Conservation (phyloP, 2,329 filamentous ascomycete species). For the Pseudopithomyces chartarum region DNA sequence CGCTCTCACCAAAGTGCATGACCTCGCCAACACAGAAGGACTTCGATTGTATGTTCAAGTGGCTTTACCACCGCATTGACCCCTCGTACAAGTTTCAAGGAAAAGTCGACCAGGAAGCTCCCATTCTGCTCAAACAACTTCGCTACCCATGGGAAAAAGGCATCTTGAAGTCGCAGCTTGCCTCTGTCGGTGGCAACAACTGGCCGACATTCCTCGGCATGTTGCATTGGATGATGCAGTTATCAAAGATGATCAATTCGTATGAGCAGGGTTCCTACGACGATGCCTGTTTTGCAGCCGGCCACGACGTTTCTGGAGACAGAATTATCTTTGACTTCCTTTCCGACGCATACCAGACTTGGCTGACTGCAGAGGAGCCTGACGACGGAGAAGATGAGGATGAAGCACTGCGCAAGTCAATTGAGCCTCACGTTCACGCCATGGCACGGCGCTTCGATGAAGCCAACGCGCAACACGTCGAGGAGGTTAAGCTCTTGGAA, state of each 20-base stretch:
- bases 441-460: conserved; percentile 90
- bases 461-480: conserved; percentile 81
- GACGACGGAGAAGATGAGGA: conserved; percentile 81
- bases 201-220: conserved; percentile 94
- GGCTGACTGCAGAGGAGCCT: conserved; percentile 79
- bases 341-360: conserved; percentile 87
- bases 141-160: conserved; percentile 94
- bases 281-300: conserved; percentile 84
- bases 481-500: conserved; percentile 84
- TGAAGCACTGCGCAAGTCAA: conserved; percentile 69
- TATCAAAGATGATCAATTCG: conserved; percentile 89
- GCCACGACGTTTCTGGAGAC: conserved; percentile 85
- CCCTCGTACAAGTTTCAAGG: conserved; percentile 93
- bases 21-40: conserved; percentile 97
- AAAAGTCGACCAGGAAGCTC: conserved; percentile 93
- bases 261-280: conserved; percentile 82
- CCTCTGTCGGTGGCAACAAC: conserved; percentile 93
- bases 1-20: conserved; percentile 85
- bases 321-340: conserved; percentile 94
- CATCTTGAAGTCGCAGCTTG: conserved; percentile 95
- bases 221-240: conserved; percentile 99
- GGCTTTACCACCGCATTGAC: conserved; percentile 95
- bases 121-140: conserved; percentile 87
- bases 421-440: conserved; percentile 80
- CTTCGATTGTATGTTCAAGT: conserved; percentile 97